Evolutionary conservation across 1,284 basidiomycete genomes (phyloP).

Genomic region (Heliocybe sulcata): DNA sequence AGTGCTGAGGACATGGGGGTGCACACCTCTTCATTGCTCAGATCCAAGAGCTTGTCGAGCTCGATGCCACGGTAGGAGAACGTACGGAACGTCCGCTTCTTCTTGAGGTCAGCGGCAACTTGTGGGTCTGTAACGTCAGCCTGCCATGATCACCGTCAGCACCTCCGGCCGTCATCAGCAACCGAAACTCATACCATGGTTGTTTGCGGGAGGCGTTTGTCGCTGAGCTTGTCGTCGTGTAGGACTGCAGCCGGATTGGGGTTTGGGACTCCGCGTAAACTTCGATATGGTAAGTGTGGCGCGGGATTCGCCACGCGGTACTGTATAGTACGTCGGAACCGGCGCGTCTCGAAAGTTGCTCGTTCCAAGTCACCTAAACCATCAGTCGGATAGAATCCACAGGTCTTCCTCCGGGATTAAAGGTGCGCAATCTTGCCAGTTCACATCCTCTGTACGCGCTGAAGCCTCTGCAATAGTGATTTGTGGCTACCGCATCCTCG

Average conservation of each 20-base stretch:
- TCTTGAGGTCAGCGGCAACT: constrained; percentile 92
- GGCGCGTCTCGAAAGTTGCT: constrained; percentile 1
- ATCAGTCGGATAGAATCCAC: constrained; percentile 76
- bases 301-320: constrained; percentile 35
- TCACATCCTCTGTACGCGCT: not conserved
- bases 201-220: constrained; percentile 25
- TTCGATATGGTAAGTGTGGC: constrained; percentile 26
- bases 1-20: not conserved
- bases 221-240: constrained; percentile 14
- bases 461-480: constrained; percentile 47
- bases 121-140: constrained; percentile 86
- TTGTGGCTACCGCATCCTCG: constrained; percentile 71
- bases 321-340: constrained; percentile 40
- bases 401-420: constrained; percentile 89
- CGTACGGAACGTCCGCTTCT: constrained; percentile 97
- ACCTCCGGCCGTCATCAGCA: constrained; percentile 1
- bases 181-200: constrained; percentile 45
- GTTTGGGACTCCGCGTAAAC: constrained; percentile 35
- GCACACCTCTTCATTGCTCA: constrained; percentile 89
- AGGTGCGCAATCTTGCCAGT: constrained; percentile 34
- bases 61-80: constrained; percentile 98
- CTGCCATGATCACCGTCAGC: constrained; percentile 25
- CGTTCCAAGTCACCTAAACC: constrained; percentile 13
- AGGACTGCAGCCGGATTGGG: constrained; percentile 10
- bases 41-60: constrained; percentile 94